Conservation (phyloP, 352 stramenopile genomes). For the Globisporangium recalcitrans region DNA sequence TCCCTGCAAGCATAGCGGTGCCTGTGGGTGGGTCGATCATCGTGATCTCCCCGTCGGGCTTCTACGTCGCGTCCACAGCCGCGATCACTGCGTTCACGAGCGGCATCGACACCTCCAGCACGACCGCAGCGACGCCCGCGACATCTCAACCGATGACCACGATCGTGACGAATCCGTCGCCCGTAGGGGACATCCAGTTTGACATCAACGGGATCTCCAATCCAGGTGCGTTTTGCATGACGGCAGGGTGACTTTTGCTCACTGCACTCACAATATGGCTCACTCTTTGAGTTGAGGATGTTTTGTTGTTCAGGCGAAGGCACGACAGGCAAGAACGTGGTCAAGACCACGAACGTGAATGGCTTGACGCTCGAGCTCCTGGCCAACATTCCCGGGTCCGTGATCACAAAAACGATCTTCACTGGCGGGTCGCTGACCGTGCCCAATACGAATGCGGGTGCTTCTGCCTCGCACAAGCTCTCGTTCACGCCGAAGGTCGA, state of each 20-base stretch:
- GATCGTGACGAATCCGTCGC: constrained; percentile 20
- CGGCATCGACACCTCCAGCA: constrained; percentile 26
- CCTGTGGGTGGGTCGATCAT: constrained; percentile 22
- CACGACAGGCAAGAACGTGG: constrained; percentile 31
- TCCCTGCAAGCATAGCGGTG: constrained; percentile 28
- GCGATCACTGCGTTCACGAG: constrained; percentile 14
- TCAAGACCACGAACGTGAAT: constrained; percentile 28
- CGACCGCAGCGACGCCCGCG: constrained; percentile 22
- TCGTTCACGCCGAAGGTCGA: constrained; percentile 37
- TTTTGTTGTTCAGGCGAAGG: constrained; percentile 26
- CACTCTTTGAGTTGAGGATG: neutral
- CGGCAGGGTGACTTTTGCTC: too few relatives aligned
- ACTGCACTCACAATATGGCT: too few relatives aligned
- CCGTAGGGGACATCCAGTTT: constrained; percentile 33
- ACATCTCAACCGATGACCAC: constrained; percentile 32
- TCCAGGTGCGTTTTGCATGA: constrained; percentile 28
- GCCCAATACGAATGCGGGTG: constrained; percentile 28
- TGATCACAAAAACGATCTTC: constrained; percentile 26
- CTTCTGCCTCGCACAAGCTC: constrained; percentile 25
- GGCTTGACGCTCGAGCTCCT: constrained; percentile 33
- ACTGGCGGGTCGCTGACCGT: constrained; percentile 23
- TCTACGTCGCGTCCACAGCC: constrained; percentile 29
- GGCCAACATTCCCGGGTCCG: constrained; percentile 22
- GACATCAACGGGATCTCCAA: constrained; percentile 49
- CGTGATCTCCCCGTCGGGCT: constrained; percentile 46